These are phyloP conservation scores for Vararia minispora DNA, from an alignment of 768 basidiomycete species.

Conservation along the genomic window DNA sequence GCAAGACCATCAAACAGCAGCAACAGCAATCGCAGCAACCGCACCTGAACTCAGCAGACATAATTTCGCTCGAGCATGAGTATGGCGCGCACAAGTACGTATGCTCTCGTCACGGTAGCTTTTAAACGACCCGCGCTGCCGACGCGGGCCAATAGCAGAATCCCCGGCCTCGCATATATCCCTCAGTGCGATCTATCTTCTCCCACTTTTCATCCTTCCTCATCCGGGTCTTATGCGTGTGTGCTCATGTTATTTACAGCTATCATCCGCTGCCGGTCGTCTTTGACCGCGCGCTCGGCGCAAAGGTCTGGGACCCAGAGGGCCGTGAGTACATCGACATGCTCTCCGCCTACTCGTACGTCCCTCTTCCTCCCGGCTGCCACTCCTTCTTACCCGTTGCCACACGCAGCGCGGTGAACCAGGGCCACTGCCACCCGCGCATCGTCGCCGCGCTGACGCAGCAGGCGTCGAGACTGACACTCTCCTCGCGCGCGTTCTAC, in stretches of 20 bases:
- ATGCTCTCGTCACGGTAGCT: constrained; percentile 1
- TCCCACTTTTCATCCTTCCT: too few relatives aligned
- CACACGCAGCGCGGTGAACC: constrained; percentile 65
- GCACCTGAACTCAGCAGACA: constrained; percentile 46
- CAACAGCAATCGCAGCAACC: too few relatives aligned
- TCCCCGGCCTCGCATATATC: too few relatives aligned
- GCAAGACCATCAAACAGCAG: too few relatives aligned
- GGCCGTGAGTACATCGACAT: constrained; percentile 96
- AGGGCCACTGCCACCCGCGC: constrained; percentile 90
- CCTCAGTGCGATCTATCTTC: too few relatives aligned
- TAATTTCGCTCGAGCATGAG: constrained; percentile 74
- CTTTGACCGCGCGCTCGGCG: constrained; percentile 83
- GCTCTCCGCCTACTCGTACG: constrained; percentile 94
- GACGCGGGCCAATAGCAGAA: too few relatives aligned
- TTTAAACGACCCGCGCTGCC: too few relatives aligned
- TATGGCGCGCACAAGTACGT: constrained; percentile 86
- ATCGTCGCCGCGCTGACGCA: constrained; percentile 72
- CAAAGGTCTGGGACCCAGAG: constrained; percentile 91
- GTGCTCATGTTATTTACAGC: constrained; percentile 43
- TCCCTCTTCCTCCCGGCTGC: constrained; percentile 11
- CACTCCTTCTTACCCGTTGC: constrained; percentile 6
- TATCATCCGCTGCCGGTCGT: constrained; percentile 95
- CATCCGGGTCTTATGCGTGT: too few relatives aligned
- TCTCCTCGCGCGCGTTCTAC: constrained; percentile 95
- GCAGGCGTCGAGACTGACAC: constrained; percentile 83